A percentile compares a stretch with the other conserved stretches of the same genome.
These are phyloP conservation scores for Ophiostoma sp. DNA, from an alignment of 2,329 filamentous ascomycete species.

Conservation along the genomic window DNA sequence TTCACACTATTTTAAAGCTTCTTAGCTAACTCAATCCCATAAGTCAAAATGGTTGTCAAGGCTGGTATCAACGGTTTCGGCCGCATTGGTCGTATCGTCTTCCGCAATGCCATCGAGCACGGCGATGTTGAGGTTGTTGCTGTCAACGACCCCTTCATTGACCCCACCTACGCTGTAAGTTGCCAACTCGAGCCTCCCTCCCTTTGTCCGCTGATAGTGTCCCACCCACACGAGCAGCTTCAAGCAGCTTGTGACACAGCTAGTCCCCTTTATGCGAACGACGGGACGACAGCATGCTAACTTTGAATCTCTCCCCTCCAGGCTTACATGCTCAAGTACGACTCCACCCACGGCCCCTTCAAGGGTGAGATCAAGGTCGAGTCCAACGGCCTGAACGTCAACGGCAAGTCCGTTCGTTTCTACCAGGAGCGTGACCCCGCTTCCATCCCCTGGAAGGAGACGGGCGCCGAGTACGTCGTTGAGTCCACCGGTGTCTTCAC, in stretches of 20 bases:
- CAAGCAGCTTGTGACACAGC: no score
- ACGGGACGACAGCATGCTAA: not conserved
- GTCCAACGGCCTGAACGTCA: slow-evolving; percentile 73
- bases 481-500: slow-evolving; percentile 99
- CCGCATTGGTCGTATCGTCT: slow-evolving; percentile 98
- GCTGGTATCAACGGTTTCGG: slow-evolving; percentile 99
- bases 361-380: slow-evolving; percentile 82
- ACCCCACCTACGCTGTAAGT: slow-evolving; percentile 94
- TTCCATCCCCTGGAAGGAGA: slow-evolving; percentile 85
- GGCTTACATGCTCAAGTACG: slow-evolving; percentile 99
- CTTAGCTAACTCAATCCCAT: slow-evolving; percentile 15
- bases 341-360: slow-evolving; percentile 95
- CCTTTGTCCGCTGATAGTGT: not conserved
- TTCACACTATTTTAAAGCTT: not conserved
- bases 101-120: slow-evolving; percentile 95
- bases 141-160: slow-evolving; percentile 99
- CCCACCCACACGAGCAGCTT: not conserved
- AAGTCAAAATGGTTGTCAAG: slow-evolving; percentile 61
- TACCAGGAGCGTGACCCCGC: slow-evolving; percentile 89
- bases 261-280: not conserved
- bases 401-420: slow-evolving; percentile 94
- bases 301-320: slow-evolving; percentile 39
- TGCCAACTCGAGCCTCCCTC: not conserved
- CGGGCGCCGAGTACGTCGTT: slow-evolving; percentile 89
- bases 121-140: slow-evolving; percentile 88